A percentile compares a stretch with the other conserved stretches of the same genome.
These are phyloP conservation scores for Striga hermonthica DNA, from an alignment of 305 asterid genomes.

Conservation along the genomic window DNA sequence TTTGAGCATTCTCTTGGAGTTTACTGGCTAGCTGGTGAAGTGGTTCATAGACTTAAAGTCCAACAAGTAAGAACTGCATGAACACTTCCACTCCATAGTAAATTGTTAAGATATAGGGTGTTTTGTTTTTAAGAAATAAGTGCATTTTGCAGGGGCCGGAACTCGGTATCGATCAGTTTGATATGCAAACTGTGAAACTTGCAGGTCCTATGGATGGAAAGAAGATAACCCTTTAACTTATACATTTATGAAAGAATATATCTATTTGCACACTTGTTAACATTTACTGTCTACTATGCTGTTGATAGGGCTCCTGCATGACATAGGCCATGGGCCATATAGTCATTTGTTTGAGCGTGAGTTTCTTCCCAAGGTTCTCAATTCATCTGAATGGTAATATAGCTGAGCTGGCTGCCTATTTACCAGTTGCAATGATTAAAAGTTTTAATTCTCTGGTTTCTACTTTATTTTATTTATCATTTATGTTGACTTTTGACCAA, in stretches of 20 bases:
- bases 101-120: not conserved
- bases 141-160: constrained; percentile 65
- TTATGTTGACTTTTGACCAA: constrained; percentile 3
- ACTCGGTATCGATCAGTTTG: constrained; percentile 82
- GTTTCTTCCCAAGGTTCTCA: constrained; percentile 69
- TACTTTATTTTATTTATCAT: constrained; percentile 10
- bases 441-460: not conserved
- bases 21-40: constrained; percentile 87
- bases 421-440: constrained; percentile 25
- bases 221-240: constrained; percentile 4
- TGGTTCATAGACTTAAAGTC: constrained; percentile 63
- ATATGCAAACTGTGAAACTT: constrained; percentile 77
- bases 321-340: constrained; percentile 94
- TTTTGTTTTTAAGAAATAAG: constrained; percentile 26
- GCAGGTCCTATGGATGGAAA: constrained; percentile 51
- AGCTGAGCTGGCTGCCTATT: constrained; percentile 23
- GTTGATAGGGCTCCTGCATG: constrained; percentile 79
- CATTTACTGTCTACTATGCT: constrained; percentile 27
- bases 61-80: constrained; percentile 56
- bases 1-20: constrained; percentile 98
- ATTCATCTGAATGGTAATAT: constrained; percentile 68
- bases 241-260: constrained; percentile 19
- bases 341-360: constrained; percentile 92
- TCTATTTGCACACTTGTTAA: constrained; percentile 23
- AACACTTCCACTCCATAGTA: constrained; percentile 23